Conservation (phyloP, 108 stramenopile genomes). For the Heterococcus sp. region DNA sequence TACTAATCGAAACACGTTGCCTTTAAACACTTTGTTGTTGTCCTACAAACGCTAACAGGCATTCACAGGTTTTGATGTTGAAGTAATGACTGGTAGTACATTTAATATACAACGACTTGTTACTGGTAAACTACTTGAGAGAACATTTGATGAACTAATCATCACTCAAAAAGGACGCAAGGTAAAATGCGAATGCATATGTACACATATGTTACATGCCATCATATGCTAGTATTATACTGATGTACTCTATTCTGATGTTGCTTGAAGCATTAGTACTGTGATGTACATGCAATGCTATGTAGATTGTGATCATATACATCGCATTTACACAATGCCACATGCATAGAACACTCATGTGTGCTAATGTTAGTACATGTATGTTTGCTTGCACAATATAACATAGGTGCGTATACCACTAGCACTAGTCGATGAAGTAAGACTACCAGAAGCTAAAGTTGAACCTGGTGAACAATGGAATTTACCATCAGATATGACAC, state of each 20-base stretch:
- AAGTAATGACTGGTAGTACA: conserved; percentile 38
- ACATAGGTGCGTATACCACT: not conserved
- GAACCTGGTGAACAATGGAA: not conserved
- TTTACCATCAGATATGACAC: too few species aligned
- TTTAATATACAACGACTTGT: conserved; percentile 27
- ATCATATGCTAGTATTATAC: not conserved
- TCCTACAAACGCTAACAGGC: conserved; percentile 3
- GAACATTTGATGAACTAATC: conserved; percentile 36
- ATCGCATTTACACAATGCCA: not conserved
- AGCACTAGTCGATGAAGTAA: not conserved
- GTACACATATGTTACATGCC: not conserved
- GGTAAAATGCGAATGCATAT: too few species aligned
- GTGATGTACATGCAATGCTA: too few species aligned
- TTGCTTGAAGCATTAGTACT: too few species aligned
- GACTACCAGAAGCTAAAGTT: not conserved
- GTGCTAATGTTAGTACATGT: not conserved
- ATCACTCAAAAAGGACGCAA: conserved; percentile 29
- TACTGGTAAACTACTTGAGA: conserved; percentile 25
- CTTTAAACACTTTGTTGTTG: too few species aligned
- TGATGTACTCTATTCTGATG: not conserved
- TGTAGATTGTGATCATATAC: too few species aligned
- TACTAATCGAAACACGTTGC: too few species aligned
- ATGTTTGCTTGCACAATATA: not conserved
- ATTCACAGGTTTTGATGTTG: conserved; percentile 40
- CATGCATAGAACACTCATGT: not conserved